These are phyloP conservation scores for Oidium heveae DNA, from an alignment of 2,329 filamentous ascomycete species.

Conservation along the genomic window DNA sequence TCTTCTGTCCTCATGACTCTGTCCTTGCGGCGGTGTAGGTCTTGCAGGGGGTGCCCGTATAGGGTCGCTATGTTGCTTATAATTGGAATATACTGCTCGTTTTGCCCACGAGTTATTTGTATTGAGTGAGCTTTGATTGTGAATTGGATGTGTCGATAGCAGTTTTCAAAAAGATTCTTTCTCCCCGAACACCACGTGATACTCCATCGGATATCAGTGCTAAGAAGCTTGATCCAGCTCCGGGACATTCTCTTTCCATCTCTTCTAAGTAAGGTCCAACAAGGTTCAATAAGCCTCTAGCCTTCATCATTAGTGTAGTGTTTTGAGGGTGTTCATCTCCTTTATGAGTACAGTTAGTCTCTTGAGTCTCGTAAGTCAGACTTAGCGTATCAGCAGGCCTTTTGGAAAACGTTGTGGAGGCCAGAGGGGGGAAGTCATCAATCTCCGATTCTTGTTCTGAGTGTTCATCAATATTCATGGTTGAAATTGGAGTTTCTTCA, in stretches of 20 bases:
- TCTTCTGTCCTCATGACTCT: not conserved
- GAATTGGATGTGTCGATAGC: not conserved
- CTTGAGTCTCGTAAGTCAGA: not conserved
- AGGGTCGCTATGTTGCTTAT: not conserved
- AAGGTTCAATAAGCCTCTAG: not conserved
- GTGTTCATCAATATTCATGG: not conserved
- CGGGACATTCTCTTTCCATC: not conserved
- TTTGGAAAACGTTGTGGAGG: not conserved
- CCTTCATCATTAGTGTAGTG: not conserved
- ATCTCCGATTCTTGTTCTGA: not conserved
- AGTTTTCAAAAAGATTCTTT: not conserved
- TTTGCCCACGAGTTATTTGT: not conserved
- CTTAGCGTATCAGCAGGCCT: not conserved
- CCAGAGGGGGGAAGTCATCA: not conserved
- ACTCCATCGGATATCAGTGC: not conserved
- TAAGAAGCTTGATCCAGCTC: not conserved
- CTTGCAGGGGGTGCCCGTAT: not conserved
- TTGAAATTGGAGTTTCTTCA: not conserved
- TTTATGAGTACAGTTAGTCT: not conserved
- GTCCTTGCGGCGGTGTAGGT: not conserved
- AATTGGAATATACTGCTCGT: not conserved
- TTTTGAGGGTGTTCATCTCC: not conserved
- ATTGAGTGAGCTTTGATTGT: not conserved
- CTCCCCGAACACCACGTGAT: not conserved
- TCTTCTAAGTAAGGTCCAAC: not conserved